These are phyloP conservation scores for Tuber aestivum DNA, from an alignment of 495 filamentous ascomycete species.

Conservation along the genomic window DNA sequence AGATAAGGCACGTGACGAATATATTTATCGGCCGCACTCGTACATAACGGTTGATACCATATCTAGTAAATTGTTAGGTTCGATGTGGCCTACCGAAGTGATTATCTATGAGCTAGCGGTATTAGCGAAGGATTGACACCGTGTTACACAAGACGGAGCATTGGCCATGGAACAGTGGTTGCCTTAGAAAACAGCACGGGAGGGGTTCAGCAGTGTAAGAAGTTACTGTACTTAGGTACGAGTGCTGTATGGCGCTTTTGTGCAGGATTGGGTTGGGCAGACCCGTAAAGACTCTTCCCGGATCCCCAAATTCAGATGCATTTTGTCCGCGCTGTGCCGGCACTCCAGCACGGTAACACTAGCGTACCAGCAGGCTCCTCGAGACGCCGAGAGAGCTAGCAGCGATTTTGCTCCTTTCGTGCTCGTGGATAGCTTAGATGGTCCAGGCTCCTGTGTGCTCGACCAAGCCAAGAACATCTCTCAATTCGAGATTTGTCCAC, in stretches of 20 bases:
- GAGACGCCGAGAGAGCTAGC: too few species aligned
- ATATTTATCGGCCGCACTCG: too few species aligned
- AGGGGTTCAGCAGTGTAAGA: neutral
- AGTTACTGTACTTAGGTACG: too few species aligned
- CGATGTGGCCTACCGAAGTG: neutral
- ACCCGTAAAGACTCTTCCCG: neutral
- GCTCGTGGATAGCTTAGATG: too few species aligned
- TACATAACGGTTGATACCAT: too few species aligned
- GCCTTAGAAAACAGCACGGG: neutral
- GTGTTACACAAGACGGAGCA: neutral
- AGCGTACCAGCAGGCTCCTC: too few species aligned
- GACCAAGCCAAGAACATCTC: too few species aligned
- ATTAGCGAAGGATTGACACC: neutral
- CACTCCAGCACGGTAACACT: neutral
- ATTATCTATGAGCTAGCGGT: neutral
- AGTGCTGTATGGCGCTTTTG: neutral
- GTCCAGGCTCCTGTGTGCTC: too few species aligned
- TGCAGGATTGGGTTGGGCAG: neutral
- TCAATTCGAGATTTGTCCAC: too few species aligned
- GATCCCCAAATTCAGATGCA: neutral
- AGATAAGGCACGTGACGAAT: too few species aligned
- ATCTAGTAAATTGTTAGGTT: neutral
- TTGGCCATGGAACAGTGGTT: neutral
- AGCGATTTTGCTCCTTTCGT: too few species aligned
- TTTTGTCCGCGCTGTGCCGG: neutral